Percentiles rank a stretch among this genome's conserved stretches.
Evolutionary conservation across 2,329 filamentous ascomycete genomes (phyloP).

Genomic region (Epicoccum nigrum): DNA sequence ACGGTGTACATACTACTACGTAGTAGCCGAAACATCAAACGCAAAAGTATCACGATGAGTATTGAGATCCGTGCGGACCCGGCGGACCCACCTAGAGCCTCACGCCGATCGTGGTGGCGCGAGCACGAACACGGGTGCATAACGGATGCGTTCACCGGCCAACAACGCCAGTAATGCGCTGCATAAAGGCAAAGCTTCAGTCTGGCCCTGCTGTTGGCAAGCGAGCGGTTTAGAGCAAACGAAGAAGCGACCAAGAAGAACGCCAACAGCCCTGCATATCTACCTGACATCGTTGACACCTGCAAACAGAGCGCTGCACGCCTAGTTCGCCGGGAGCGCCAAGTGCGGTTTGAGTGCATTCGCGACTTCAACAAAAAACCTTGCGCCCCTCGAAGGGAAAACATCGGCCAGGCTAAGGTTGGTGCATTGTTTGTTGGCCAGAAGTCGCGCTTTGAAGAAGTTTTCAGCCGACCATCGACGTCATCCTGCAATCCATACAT

Average conservation of each 20-base stretch:
- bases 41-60: conserved; percentile 6
- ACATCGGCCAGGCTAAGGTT: conserved; percentile 9
- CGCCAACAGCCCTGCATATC: conserved; percentile 1
- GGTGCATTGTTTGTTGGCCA: background rate
- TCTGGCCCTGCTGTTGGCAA: background rate
- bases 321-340: conserved; percentile 5
- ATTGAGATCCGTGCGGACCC: conserved; percentile 9
- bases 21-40: background rate
- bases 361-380: conserved; percentile 16
- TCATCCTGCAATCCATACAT: conserved; percentile 14
- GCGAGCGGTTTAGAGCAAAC: background rate
- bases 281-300: conserved; percentile 8
- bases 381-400: background rate
- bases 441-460: background rate
- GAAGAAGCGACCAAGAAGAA: conserved; percentile 1
- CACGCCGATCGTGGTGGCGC: conserved; percentile 18
- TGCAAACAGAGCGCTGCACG: background rate
- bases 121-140: conserved; percentile 4
- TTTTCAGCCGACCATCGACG: conserved; percentile 10
- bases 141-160: conserved; percentile 1
- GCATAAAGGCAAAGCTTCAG: background rate
- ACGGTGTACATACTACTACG: conserved; percentile 2
- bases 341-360: background rate
- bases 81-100: conserved; percentile 15
- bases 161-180: background rate